These are phyloP conservation scores for Phaeoacremonium minimum DNA, from an alignment of 2,329 filamentous ascomycete genomes.

Conservation along the genomic window DNA sequence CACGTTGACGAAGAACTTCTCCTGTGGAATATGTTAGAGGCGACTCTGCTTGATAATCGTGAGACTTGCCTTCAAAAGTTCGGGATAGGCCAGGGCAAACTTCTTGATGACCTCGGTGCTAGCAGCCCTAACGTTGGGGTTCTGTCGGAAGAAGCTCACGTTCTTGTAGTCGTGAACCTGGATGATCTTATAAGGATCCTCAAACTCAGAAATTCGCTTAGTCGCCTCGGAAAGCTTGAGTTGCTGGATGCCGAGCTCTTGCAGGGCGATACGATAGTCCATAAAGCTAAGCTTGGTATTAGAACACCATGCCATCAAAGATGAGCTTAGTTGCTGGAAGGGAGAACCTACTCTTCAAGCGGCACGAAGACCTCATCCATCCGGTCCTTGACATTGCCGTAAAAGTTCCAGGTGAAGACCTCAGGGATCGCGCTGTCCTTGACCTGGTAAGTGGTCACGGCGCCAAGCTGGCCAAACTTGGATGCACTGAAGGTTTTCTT, in stretches of 20 bases:
- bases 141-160: conserved; percentile 81
- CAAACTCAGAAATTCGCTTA: conserved; percentile 64
- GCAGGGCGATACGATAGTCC: conserved; percentile 78
- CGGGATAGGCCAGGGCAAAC: conserved; percentile 81
- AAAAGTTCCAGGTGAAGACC: conserved; percentile 89
- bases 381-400: conserved; percentile 79
- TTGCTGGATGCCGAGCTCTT: conserved; percentile 67
- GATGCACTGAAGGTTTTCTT: conserved; percentile 58
- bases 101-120: conserved; percentile 77
- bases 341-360: conserved; percentile 63
- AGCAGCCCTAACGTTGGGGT: conserved; percentile 70
- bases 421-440: conserved; percentile 35
- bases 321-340: conserved; percentile 1
- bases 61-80: conserved; percentile 62
- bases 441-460: conserved; percentile 66
- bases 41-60: no score
- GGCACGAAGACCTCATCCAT: conserved; percentile 78
- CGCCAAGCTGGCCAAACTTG: conserved; percentile 78
- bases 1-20: conserved; percentile 97
- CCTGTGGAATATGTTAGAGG: conserved; percentile 14
- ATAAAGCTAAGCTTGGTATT: conserved; percentile 60
- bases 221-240: conserved; percentile 68
- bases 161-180: conserved; percentile 93
- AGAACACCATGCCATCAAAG: conserved; percentile 1
- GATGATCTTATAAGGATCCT: conserved; percentile 84